These are phyloP conservation scores for Kurtzmaniella natalensis DNA, from an alignment of 1,139 yeast genomes.

Conservation along the genomic window DNA sequence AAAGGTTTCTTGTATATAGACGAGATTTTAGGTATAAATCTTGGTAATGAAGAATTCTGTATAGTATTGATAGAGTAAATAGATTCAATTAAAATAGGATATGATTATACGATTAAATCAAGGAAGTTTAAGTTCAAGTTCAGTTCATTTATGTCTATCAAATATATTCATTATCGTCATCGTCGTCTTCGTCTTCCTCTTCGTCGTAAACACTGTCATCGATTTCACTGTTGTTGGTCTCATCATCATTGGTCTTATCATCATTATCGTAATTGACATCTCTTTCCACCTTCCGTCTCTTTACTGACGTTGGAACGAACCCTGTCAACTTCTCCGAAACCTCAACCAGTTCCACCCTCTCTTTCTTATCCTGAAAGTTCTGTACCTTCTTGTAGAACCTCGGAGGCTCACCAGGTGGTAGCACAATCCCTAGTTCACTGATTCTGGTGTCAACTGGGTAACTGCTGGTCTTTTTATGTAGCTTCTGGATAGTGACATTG, in stretches of 20 bases:
- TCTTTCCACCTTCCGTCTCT: constrained; percentile 2
- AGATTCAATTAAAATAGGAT: no score
- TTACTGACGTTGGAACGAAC: constrained; percentile 7
- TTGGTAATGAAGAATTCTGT: no score
- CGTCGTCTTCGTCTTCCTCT: constrained; percentile 7
- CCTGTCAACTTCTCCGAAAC: neutral
- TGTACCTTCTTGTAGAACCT: constrained; percentile 36
- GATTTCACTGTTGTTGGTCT: neutral
- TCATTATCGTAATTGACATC: neutral
- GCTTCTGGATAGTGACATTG: constrained; percentile 3
- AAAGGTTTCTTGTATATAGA: neutral
- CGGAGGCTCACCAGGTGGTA: constrained; percentile 40
- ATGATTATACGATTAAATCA: no score
- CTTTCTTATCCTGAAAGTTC: constrained; percentile 13
- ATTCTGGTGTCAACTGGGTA: constrained; percentile 28
- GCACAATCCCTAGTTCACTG: constrained; percentile 19
- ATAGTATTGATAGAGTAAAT: no score
- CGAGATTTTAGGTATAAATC: no score
- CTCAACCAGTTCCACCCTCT: neutral
- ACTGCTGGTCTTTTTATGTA: constrained; percentile 3
- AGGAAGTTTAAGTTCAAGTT: no score
- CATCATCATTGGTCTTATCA: neutral
- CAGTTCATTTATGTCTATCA: no score
- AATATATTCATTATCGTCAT: constrained; percentile 5
- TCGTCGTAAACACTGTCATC: neutral